Base-by-base conservation (phyloP, 495 filamentous ascomycete genomes). In the Tuber calosporum region DNA sequence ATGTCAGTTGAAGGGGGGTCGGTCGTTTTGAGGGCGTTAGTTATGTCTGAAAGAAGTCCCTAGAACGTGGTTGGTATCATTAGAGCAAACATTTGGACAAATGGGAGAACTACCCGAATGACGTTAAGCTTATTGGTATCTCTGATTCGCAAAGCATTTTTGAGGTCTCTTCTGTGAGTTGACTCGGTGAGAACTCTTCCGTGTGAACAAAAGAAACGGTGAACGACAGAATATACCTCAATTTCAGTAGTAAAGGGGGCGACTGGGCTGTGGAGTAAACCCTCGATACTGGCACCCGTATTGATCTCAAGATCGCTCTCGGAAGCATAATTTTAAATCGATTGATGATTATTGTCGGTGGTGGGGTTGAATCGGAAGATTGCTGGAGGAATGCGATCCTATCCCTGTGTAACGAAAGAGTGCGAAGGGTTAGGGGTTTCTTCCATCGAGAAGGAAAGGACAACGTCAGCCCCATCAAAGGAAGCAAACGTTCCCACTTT, bases 111-210 rank as follows among this genome's bases (percentile, higher is more conserved):
- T 73, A 84, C 77, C 72, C 87, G 86, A 67, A 89, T 82, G 20
- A 88, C 88, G 67, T 83, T 77, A 30, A 89, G 84, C 30, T 86
- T 76, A 34, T 84, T 82, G 67, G 85, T 82, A 84, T 83, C 87
- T 81, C 89, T 90, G 66, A 82, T 83, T 58, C 85, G 84, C 88
- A 90, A 88, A 67, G 88, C 87, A 45, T 83, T 81, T 81, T 90
- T 90, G 70, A 90, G 82, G 74, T 90, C 88, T 67, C 81, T 82
- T 70, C 87, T 89, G 72, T 69, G 19, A 26, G 26, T 4, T 39
- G 67, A 41, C 13, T 20, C 11, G 22, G 11, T 69, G 26, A 38
- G 34, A n/a, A 39, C 22, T 17, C 67, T 30, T 42, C 67, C 22
- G 11, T 30, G n/a, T 58, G 53, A 30, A n/a, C 45, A 53, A 58